phyloP scores from a whole-genome alignment of 139 green algal genomes.

The Chlamydomonas applanata region DNA sequence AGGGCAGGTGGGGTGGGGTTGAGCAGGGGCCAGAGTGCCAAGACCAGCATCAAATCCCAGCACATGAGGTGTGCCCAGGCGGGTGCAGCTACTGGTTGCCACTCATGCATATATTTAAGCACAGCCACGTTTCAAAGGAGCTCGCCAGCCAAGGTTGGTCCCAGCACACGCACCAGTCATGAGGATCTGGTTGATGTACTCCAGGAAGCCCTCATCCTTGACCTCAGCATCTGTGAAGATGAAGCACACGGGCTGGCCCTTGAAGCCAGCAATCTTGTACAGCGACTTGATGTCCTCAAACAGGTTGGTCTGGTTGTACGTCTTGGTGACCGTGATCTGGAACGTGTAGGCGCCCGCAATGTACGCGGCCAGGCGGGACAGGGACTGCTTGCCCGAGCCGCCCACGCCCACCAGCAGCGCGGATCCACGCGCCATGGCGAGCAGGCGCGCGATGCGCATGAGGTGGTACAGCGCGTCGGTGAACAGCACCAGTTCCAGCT shows the following conservation, averaged over 20 bases:
- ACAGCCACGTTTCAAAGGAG: no score
- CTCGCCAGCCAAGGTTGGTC: no score
- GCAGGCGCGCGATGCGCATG: constrained; percentile 81
- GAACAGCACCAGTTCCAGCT: constrained; percentile 94
- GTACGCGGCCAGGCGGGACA: constrained; percentile 77
- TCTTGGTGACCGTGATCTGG: constrained; percentile 78
- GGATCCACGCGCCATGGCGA: constrained; percentile 84
- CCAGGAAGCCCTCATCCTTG: constrained; percentile 93
- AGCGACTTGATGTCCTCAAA: constrained; percentile 94
- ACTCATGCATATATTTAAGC: no score
- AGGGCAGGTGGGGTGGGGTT: neutral
- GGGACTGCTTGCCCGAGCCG: constrained; percentile 87
- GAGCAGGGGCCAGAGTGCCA: neutral
- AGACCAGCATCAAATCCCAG: neutral
- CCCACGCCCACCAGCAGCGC: constrained; percentile 93
- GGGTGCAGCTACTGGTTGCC: no score
- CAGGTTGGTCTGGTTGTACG: constrained; percentile 87
- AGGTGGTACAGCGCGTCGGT: constrained; percentile 88
- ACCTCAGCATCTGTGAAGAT: constrained; percentile 93
- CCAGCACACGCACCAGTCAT: constrained; percentile 87
- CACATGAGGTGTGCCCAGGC: no score
- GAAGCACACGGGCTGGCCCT: constrained; percentile 89
- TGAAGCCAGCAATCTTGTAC: constrained; percentile 94
- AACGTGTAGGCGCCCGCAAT: constrained; percentile 82
- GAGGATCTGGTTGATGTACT: constrained; percentile 98